Base-by-base conservation (phyloP, 208 protist species). In the Wallacemonas sp. region DNA sequence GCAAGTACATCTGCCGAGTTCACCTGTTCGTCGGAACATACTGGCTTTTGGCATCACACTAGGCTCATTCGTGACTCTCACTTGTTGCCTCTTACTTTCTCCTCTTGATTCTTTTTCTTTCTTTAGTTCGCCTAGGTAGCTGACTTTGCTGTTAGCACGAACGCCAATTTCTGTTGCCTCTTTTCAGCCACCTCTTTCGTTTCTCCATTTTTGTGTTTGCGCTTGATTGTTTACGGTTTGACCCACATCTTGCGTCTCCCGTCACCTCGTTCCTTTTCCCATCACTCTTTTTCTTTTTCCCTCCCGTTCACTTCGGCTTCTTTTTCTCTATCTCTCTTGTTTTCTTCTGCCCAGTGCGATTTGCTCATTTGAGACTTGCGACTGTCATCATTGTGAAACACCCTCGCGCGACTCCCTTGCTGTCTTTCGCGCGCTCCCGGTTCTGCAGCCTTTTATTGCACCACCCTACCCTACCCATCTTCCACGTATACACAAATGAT, bases 61-160 rank as follows among this genome's bases (percentile, higher is more conserved):
- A n/a, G n/a, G 26, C 26, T 48, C 23, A 31, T 1, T 29, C 14
- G 31, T 8, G 31, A 44, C 33, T 14, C 38, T 61, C 33, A 23
- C 20, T 67, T 49, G n/a, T 63, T 52, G 14, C 57, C 23, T 52
- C 20, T 63, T 18, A 48, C n/a, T 41, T 31, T 70, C 8, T 42
- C 20, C 48, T 63, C 3, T 42, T 57, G 38, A 16, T 25, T 39
- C 0, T 26, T 33, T 57, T 33, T 57, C 28, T 57, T 29, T 45
- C 52, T 57, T 45, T 61, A 2, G 25, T 49, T 54, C 28, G 26
- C 32, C 12, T 20, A 42, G 8, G 10, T 61, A 10, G 18, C 33
- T 61, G n/a, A 8, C 31, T 61, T 22, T 18, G 3, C 29, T 61
- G 5, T 18, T 61, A 10, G 22, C 25, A n/a, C n/a, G n/a, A n/a